A percentile compares a stretch with the other conserved stretches of the same genome.
These are phyloP conservation scores for Russula dissimulans DNA, from an alignment of 768 basidiomycete species.

Conservation along the genomic window DNA sequence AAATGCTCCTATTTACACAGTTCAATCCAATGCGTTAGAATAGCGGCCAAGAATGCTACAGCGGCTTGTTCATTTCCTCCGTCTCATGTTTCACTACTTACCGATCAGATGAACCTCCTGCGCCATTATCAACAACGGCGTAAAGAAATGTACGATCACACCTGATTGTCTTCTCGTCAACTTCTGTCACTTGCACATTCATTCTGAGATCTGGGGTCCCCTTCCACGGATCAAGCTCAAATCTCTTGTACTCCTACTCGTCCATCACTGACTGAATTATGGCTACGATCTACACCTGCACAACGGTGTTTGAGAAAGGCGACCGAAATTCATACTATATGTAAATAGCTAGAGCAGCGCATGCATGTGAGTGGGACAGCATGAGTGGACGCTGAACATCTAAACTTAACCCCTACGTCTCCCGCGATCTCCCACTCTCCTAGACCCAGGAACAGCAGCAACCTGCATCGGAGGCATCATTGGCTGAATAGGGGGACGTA, in stretches of 20 bases:
- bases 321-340: neutral
- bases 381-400: neutral
- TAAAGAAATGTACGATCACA: no score
- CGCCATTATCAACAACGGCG: no score
- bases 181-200: no score
- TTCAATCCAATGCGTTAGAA: no score
- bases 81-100: no score
- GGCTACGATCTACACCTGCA: neutral
- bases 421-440: constrained; percentile 1
- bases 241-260: neutral
- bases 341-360: neutral
- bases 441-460: neutral
- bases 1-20: no score
- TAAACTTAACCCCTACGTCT: neutral
- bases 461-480: neutral
- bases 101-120: no score
- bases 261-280: neutral
- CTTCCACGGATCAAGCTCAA: no score
- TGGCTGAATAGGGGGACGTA: neutral
- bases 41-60: no score
- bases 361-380: neutral
- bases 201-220: no score
- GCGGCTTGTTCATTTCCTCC: no score
- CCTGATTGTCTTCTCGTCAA: no score
- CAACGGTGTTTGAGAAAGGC: neutral